Base-by-base conservation (phyloP, 495 filamentous ascomycete genomes). In the Penicillium samsonianum region DNA sequence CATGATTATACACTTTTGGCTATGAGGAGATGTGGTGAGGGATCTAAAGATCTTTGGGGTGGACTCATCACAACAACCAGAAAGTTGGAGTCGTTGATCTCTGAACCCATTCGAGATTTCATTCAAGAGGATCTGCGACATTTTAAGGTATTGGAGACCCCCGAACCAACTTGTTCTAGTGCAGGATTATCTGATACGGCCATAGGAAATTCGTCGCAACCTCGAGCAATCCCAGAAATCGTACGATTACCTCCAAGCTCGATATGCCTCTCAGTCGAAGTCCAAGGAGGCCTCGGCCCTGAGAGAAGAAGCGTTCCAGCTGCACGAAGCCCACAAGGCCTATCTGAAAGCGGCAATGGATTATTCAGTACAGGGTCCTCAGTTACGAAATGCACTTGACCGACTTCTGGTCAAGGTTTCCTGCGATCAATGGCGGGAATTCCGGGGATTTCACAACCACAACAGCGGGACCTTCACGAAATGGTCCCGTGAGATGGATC, bases 271-370 rank as follows among this genome's bases (percentile, higher is more conserved):
- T 5, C 93, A 96, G 72, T 87, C 86, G 30, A 98, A 96, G 73
- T 88, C 90, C 3, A 98, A 97, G 73, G 94, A 98, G 69, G 83
- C 92, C 7, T 96, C 91, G 12, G 82, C 90, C 1, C 77, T 98
- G 50, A 80, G 95, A 46, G 94, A 98, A 70, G 94, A 98, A 72
- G 93, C 95, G 0, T 98, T 98, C 65, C 87, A 94, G 69, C 85
- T 98, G 35, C 94, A 96, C 61, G 95, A 98, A 79, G 89, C 92
- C 16, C 85, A 93, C 47, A 93, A 92, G 71, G 84, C 86, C 17
- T 98, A 98, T 65, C 80, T 97, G 22, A 93, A 90, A 72, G 88
- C 92, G 0, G 91, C 90, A 8, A 84, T 98, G 84, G 94, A 98
- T 70, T 98, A 92, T 62, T 94, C 90, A 60, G 84, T 95, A 41